Conservation (phyloP, 371 early-diverging fungal genomes). For the Coemansia sp. region DNA sequence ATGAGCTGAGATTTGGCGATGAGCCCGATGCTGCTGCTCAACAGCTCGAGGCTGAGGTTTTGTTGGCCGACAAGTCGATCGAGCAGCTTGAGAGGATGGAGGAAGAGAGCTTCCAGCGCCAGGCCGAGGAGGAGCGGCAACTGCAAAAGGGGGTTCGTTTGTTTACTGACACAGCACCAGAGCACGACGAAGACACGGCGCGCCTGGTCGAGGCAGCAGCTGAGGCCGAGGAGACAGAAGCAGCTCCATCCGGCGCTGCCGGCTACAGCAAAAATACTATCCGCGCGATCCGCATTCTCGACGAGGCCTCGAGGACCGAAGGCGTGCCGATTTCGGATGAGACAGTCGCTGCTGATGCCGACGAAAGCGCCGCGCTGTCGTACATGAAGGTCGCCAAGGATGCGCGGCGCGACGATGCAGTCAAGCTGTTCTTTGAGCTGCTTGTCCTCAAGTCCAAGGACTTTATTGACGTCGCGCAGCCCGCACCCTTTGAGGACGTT, state of each 20-base stretch:
- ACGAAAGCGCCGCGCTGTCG: constrained; percentile 17
- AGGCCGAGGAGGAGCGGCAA: constrained; percentile 33
- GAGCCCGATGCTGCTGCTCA: constrained; percentile 4
- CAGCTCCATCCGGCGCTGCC: neutral
- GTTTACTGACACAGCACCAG: constrained; percentile 32
- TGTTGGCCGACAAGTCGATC: constrained; percentile 44
- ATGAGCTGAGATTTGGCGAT: constrained; percentile 24
- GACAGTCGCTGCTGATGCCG: constrained; percentile 1
- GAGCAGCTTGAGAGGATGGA: constrained; percentile 47
- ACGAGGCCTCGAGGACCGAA: constrained; percentile 19
- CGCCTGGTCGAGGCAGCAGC: neutral
- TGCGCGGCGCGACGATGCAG: constrained; percentile 66
- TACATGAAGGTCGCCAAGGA: constrained; percentile 33
- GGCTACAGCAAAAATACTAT: constrained; percentile 50
- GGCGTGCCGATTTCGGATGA: constrained; percentile 11
- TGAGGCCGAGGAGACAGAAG: neutral
- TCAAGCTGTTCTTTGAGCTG: constrained; percentile 87
- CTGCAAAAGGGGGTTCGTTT: constrained; percentile 23
- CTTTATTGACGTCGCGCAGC: constrained; percentile 80
- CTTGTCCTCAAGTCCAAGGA: constrained; percentile 86
- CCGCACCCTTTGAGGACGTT: constrained; percentile 81
- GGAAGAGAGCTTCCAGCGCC: constrained; percentile 48
- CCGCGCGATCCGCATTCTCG: constrained; percentile 47
- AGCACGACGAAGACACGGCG: constrained; percentile 6
- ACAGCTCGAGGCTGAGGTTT: constrained; percentile 14